Conservation (phyloP, 805 yeast species). For the Ogataea nakhonphanomensis region DNA sequence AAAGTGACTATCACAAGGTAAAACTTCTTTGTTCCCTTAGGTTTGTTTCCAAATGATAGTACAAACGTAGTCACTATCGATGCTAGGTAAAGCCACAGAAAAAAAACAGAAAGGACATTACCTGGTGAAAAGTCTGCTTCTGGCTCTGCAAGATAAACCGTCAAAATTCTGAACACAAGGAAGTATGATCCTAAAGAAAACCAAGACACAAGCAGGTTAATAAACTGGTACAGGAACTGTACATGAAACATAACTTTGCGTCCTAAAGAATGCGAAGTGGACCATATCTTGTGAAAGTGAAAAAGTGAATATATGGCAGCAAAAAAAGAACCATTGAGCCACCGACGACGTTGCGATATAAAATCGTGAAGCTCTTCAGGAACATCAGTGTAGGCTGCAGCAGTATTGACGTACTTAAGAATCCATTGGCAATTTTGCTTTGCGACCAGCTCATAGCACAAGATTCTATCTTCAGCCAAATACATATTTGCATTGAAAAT, state of each 20-base stretch:
- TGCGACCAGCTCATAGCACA: slow-evolving; percentile 94
- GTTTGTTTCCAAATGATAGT: slow-evolving; percentile 89
- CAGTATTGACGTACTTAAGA: slow-evolving; percentile 79
- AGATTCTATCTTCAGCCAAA: slow-evolving; percentile 91
- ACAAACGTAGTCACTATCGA: slow-evolving; percentile 84
- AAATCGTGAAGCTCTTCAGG: slow-evolving; percentile 86
- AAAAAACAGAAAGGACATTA: slow-evolving; percentile 68
- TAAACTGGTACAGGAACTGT: slow-evolving; percentile 75
- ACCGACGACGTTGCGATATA: slow-evolving; percentile 87
- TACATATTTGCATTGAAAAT: slow-evolving; percentile 95
- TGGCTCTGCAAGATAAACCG: slow-evolving; percentile 66
- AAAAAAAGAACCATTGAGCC: slow-evolving; percentile 96
- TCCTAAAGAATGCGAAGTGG: slow-evolving; percentile 63
- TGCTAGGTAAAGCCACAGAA: slow-evolving; percentile 81
- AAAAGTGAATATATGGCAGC: slow-evolving; percentile 86
- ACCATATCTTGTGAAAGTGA: slow-evolving; percentile 75
- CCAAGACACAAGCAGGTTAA: slow-evolving; percentile 82
- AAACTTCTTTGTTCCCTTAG: slow-evolving; percentile 80
- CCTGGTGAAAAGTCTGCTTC: slow-evolving; percentile 70
- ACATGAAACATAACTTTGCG: slow-evolving; percentile 71
- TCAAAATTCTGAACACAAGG: slow-evolving; percentile 82
- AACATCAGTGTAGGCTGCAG: slow-evolving; percentile 93
- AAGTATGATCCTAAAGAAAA: slow-evolving; percentile 88
- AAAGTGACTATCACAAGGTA: slow-evolving; percentile 71
- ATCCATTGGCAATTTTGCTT: slow-evolving; percentile 71